Conservation (phyloP, 75 land plant genomes). For the Adiantum capillusveneris region DNA sequence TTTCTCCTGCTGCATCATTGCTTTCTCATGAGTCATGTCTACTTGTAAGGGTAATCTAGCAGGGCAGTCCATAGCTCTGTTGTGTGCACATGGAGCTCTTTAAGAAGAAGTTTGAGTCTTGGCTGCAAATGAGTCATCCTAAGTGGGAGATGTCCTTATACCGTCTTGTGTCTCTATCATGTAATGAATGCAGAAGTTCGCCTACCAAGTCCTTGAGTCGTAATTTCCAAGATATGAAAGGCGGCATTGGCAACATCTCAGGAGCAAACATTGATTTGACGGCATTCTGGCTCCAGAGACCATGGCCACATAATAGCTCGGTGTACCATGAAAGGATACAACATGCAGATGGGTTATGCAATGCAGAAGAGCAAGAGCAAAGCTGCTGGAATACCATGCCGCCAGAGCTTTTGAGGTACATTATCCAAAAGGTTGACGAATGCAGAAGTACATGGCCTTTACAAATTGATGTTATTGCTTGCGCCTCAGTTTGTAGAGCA, state of each 20-base stretch:
- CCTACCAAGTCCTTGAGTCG: slow-evolving; percentile 48
- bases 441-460: slow-evolving; percentile 48
- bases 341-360: too few relatives aligned
- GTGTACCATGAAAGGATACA: slow-evolving; percentile 9
- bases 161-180: too few relatives aligned
- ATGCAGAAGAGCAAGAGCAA: slow-evolving; percentile 1
- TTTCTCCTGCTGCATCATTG: too few relatives aligned
- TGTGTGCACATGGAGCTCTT: too few relatives aligned
- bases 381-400: slow-evolving; percentile 50
- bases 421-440: slow-evolving; percentile 42
- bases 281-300: slow-evolving; percentile 21
- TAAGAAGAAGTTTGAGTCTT: too few relatives aligned
- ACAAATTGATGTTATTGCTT: slow-evolving; percentile 48
- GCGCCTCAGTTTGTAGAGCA: slow-evolving; percentile 48
- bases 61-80: too few relatives aligned
- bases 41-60: too few relatives aligned
- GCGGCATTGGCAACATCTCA: slow-evolving; percentile 44
- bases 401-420: slow-evolving; percentile 45
- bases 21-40: too few relatives aligned
- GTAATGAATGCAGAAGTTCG: too few relatives aligned
- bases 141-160: too few relatives aligned
- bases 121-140: too few relatives aligned
- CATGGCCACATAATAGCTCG: slow-evolving; percentile 22
- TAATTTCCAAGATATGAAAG: slow-evolving; percentile 39
- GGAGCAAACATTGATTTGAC: slow-evolving; percentile 33